A percentile compares a stretch with the other conserved stretches of the same genome.
Evolutionary conservation across 192 early-diverging fungal genomes (phyloP).

Genomic region (Spizellomyces sp.): DNA sequence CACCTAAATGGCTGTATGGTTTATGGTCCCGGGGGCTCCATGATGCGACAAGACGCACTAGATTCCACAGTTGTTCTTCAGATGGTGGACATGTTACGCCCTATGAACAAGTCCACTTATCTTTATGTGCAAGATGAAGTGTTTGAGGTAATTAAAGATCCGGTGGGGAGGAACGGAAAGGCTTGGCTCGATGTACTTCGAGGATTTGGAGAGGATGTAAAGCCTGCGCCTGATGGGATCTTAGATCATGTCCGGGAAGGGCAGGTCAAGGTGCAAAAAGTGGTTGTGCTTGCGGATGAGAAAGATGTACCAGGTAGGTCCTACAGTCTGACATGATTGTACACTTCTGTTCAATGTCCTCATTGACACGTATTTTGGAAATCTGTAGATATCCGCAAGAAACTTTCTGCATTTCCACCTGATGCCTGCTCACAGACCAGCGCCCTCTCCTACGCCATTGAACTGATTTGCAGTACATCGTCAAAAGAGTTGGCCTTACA

Average conservation of each 20-base stretch:
- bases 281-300: conserved; percentile 3
- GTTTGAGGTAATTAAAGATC: conserved; percentile 21
- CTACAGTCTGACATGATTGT: background rate
- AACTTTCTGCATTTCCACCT: background rate
- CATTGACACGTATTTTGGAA: too few species aligned
- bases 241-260: conserved; percentile 10
- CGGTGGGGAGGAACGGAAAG: conserved; percentile 2
- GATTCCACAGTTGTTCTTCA: background rate
- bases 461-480: conserved; percentile 10
- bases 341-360: too few species aligned
- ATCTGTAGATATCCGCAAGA: background rate
- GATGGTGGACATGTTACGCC: background rate
- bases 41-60: background rate
- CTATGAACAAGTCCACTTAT: background rate
- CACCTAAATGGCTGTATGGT: conserved; percentile 22
- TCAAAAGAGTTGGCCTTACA: conserved; percentile 7
- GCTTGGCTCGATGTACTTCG: conserved; percentile 16
- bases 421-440: too few species aligned
- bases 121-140: conserved; percentile 13
- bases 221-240: conserved; percentile 7
- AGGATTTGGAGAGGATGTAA: conserved; percentile 14
- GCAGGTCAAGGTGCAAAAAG: conserved; percentile 12
- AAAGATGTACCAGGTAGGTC: conserved; percentile 5
- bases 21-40: background rate
- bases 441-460: conserved; percentile 20